Base-by-base conservation (phyloP, 352 stramenopile species). In the Pythium aristosporum region DNA sequence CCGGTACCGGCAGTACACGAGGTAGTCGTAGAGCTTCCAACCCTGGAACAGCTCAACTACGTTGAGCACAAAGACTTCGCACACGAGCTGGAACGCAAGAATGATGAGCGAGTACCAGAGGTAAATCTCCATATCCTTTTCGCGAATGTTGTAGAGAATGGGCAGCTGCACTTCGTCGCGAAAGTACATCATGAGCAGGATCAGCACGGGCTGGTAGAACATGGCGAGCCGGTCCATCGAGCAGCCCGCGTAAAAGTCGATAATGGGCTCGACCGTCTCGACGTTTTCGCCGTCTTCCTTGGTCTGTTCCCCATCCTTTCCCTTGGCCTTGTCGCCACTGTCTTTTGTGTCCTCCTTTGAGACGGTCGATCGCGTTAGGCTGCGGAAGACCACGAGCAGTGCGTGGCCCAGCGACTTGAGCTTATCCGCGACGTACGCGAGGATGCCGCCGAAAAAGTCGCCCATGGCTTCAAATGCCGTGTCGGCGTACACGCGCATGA, bases 41-140 rank as follows among this genome's bases (percentile, higher is more conserved):
- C 96, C 96, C 63, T 98, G 91, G 67, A 98, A 98, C 20, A 98
- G 86, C 76, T 99, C 96, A n/a, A 98, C 81, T 5, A 94, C 81
- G 66, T 98, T 94, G 32, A 98, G 87, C 37, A 99, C 88, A 65
- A 99, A 98, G 6, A 98, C 85, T 67, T 99, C 96, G 8, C 81
- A 80, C 28, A 98, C 77, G 18, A 98, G 78, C 77, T 98, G 92
- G 69, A 99, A 99, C 36, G 91, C 75, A 37, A 99, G 88, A 44
- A 98, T 98, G 43, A 98, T 91, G 13, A 98, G 69, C 18, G 91
- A 94, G 69, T 98, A 99, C 67, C 91, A 92, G 3, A 98, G 67
- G 74, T 99, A 99, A 60, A 98, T 98, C 69, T 98, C 87, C 94
- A 99, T 98, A 68, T 99, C 96, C 61, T 98, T 96, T 60, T 98